Evolutionary conservation across 2,329 filamentous ascomycete genomes (phyloP), one percentile per base, ranked within the genome.

Genomic region (Claviceps sp.): DNA sequence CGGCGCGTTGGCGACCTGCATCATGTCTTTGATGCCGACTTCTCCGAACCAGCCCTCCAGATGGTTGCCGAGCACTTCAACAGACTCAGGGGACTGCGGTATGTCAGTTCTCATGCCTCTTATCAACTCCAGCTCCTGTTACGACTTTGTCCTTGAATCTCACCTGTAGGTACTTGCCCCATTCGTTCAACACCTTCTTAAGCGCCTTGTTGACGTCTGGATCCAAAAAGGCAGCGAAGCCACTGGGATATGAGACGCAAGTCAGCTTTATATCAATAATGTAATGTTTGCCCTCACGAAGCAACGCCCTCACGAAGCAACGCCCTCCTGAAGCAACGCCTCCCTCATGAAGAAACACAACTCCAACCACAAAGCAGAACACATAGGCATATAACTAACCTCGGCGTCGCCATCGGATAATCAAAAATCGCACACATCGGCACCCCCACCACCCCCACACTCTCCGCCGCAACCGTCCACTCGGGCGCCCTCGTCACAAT

Each of bases 391-490:
- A 9, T 30, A 30, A 54, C 63, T 56, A 47, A 67, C 72, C 72
- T 75, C 11, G 75, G 70, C 5, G 76, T 79, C 4, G 69, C 74
- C 74, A 78, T 78, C n/a, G 69, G 72, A 56, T 76, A 78, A 60
- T 78, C 74, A n/a, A 78, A 72, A 3, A 78, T 65, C 7, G 72
- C 72, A 55, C 68, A 68, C 65, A 78, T 71, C 2, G 75, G 75
- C n/a, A 78, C 74, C 0, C 74, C 75, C 0, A 78, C 75, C 64
- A 77, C 71, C 18, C 74, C 74, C 14, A 72, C 73, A 14, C 67
- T 69, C 58, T 73, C 70, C 0, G 73, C 76, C 4, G 72, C 71
- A 53, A 77, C 71, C 0, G 71, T 76, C 75, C 74, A 77, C 57
- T 74, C 70, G 1, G 76, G 76, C 4, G 75, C 75, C 14, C 65